Percentiles rank a stretch among this genome's conserved stretches.
These are phyloP conservation scores for Cercophora newfieldiana DNA, from an alignment of 495 filamentous ascomycete species.

Conservation along the genomic window DNA sequence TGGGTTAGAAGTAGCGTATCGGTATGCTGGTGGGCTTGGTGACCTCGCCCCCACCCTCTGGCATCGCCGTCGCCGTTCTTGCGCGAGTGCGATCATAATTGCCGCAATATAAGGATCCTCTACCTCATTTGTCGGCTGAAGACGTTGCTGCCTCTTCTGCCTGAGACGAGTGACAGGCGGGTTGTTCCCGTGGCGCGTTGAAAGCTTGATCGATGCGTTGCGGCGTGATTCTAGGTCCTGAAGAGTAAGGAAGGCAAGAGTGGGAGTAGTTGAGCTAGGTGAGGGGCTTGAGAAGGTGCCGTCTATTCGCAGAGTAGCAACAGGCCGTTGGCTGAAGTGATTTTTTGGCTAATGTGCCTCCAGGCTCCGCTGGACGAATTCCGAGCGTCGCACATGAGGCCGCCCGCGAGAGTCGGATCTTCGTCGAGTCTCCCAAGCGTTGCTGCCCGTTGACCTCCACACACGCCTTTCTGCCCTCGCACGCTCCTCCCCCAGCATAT, in stretches of 20 bases:
- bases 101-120: constrained; percentile 11
- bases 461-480: no score
- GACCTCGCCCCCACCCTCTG: no score
- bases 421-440: no score
- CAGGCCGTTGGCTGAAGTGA: neutral
- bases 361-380: no score
- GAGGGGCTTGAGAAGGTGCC: constrained; percentile 5
- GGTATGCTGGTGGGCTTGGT: no score
- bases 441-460: no score
- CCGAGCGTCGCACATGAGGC: no score
- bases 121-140: constrained; percentile 1
- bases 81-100: neutral
- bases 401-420: no score
- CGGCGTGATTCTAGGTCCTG: constrained; percentile 27
- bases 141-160: constrained; percentile 6
- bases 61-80: neutral
- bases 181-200: neutral
- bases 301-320: neutral
- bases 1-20: no score
- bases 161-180: constrained; percentile 6
- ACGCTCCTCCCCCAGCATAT: no score
- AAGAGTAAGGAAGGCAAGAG: constrained; percentile 6
- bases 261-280: neutral
- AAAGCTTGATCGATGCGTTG: neutral
- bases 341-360: no score